A percentile compares a stretch with the other conserved stretches of the same genome.
Conservation (phyloP, 176 grass and related monocot species). For the Poa pratensis region DNA sequence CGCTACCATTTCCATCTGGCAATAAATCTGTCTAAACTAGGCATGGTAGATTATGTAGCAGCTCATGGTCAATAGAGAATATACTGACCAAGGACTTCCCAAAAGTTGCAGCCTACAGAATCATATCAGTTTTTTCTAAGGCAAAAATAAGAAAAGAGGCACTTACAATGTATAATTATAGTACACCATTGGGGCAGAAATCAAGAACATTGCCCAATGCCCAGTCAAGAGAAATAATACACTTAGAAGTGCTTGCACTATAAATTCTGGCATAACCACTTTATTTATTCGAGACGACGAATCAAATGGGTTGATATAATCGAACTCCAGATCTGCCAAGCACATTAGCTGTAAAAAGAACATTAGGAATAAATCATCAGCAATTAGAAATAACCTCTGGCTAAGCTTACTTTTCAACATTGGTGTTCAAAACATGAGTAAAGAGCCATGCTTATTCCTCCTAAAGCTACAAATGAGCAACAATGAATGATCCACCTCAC, state of each 20-base stretch:
- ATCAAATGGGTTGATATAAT: slow-evolving; percentile 97
- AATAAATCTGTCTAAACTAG: background rate
- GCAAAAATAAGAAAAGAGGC: background rate
- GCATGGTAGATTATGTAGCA: background rate
- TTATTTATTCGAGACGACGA: slow-evolving; percentile 89
- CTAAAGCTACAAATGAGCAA: slow-evolving; percentile 5
- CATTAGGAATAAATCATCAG: slow-evolving; percentile 22
- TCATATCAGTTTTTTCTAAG: slow-evolving; percentile 6
- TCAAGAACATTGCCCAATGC: slow-evolving; percentile 87
- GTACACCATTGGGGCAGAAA: slow-evolving; percentile 75
- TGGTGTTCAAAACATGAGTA: background rate
- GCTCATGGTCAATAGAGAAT: background rate
- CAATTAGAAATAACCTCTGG: slow-evolving; percentile 3
- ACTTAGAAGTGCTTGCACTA: slow-evolving; percentile 68
- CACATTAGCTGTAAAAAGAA: slow-evolving; percentile 74
- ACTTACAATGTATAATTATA: slow-evolving; percentile 94
- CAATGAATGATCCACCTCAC: background rate
- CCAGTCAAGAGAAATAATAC: slow-evolving; percentile 81
- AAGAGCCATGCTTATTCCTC: background rate
- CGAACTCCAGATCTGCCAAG: slow-evolving; percentile 95
- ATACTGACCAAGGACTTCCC: background rate
- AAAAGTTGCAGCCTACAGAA: background rate
- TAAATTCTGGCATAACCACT: slow-evolving; percentile 83
- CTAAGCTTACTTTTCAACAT: background rate
- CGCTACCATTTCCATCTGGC: background rate